These are phyloP conservation scores for Yamadazyma dendronema DNA, from an alignment of 1,139 yeast genomes.

Conservation along the genomic window DNA sequence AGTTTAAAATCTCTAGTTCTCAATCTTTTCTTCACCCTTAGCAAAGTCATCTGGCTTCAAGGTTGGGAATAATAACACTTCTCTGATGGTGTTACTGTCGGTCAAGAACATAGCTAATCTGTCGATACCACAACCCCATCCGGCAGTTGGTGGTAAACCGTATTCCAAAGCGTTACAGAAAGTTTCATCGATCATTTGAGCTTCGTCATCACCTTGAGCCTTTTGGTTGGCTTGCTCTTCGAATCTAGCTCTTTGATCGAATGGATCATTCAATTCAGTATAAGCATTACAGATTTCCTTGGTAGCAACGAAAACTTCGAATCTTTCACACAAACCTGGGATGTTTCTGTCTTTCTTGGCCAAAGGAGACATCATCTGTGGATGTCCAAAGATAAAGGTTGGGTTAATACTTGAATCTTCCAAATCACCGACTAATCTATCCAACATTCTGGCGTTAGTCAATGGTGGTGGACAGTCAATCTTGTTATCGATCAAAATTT, in stretches of 20 bases:
- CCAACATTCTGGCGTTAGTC: conserved; percentile 98
- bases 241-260: conserved; percentile 94
- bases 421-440: conserved; percentile 91
- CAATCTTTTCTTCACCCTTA: conserved; percentile 36
- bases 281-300: conserved; percentile 98
- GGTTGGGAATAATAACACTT: conserved; percentile 96
- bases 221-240: conserved; percentile 99
- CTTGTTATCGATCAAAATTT: conserved; percentile 72
- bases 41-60: conserved; percentile 82
- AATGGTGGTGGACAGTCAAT: conserved; percentile 94
- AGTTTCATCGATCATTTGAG: conserved; percentile 92
- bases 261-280: conserved; percentile 98
- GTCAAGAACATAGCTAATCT: conserved; percentile 98
- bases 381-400: conserved; percentile 97
- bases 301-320: conserved; percentile 97
- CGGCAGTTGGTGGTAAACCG: conserved; percentile 99
- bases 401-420: conserved; percentile 96
- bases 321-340: conserved; percentile 97
- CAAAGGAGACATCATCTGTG: conserved; percentile 99
- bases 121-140: conserved; percentile 99
- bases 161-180: conserved; percentile 97
- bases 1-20: conserved; percentile 14
- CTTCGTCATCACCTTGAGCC: conserved; percentile 99
- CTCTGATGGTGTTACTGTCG: conserved; percentile 94
- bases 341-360: conserved; percentile 92